Conservation (phyloP, 2,329 filamentous ascomycete species). For the Trichoderma hamatum region DNA sequence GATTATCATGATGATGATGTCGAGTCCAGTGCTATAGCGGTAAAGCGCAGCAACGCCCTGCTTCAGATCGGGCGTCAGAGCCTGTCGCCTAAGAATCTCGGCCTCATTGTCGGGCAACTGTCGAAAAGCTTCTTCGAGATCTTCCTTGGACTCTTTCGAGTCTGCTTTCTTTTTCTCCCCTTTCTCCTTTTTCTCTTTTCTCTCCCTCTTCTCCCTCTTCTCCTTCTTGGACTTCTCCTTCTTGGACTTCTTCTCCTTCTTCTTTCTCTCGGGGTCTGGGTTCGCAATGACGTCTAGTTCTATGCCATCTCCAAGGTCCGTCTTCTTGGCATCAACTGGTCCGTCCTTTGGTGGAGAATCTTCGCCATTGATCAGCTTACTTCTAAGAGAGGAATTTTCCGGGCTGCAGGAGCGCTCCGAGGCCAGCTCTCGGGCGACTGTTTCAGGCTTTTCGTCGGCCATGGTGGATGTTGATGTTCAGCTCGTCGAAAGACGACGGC, state of each 20-base stretch:
- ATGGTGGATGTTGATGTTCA: conserved; percentile 27
- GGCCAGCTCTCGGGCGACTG: neutral
- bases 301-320: neutral
- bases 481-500: conserved; percentile 22
- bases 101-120: conserved; percentile 69
- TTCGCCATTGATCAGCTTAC: neutral
- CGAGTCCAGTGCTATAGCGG: conserved; percentile 69
- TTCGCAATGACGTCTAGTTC: neutral
- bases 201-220: conserved; percentile 24
- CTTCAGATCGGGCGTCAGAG: conserved; percentile 65
- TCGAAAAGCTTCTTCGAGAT: conserved; percentile 57
- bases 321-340: neutral
- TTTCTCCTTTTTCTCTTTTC: no score
- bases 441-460: conserved; percentile 4
- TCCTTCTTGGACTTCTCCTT: conserved; percentile 18
- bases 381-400: conserved; percentile 5
- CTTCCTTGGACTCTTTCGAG: conserved; percentile 35
- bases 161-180: conserved; percentile 23
- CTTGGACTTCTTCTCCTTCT: neutral
- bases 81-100: conserved; percentile 67
- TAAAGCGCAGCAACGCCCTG: conserved; percentile 68
- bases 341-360: neutral
- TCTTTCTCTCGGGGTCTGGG: neutral
- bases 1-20: conserved; percentile 65
- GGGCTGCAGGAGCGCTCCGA: conserved; percentile 2